These are phyloP conservation scores for Pseudevernia furfuracea DNA, from an alignment of 495 filamentous ascomycete genomes.

Conservation along the genomic window DNA sequence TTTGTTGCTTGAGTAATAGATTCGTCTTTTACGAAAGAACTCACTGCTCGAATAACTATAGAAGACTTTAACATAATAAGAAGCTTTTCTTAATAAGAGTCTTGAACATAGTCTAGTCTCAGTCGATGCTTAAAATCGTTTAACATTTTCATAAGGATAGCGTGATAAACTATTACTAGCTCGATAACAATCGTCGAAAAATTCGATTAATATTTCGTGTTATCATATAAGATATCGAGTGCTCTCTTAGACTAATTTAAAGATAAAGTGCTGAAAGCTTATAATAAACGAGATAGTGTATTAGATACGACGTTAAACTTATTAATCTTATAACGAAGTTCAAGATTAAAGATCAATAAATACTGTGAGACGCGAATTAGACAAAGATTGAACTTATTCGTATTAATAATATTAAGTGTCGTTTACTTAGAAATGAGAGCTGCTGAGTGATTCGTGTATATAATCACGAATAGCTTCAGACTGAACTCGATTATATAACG, in stretches of 20 bases:
- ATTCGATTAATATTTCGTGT: neutral
- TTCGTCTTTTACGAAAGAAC: no score
- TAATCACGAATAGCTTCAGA: neutral
- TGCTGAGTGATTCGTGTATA: conserved; percentile 7
- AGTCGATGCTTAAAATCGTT: neutral
- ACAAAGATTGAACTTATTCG: conserved; percentile 9
- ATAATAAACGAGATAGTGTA: neutral
- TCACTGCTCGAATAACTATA: no score
- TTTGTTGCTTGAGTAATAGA: no score
- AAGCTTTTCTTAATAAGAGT: neutral
- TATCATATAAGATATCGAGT: neutral
- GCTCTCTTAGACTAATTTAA: neutral
- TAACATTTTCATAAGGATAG: neutral
- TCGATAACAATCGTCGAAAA: neutral
- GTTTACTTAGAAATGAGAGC: conserved; percentile 8
- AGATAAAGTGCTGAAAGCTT: neutral
- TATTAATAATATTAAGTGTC: conserved; percentile 4
- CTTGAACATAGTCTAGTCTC: neutral
- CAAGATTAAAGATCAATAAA: conserved; percentile 12
- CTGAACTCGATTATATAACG: neutral
- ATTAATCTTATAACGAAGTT: conserved; percentile 8
- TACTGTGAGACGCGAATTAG: conserved; percentile 1
- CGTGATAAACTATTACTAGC: conserved; percentile 1
- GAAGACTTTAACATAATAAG: neutral
- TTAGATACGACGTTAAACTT: conserved; percentile 12